A percentile compares a stretch with the other conserved stretches of the same genome.
Conservation (phyloP, 441 rosid genomes). For the Eutrema salsugineum region DNA sequence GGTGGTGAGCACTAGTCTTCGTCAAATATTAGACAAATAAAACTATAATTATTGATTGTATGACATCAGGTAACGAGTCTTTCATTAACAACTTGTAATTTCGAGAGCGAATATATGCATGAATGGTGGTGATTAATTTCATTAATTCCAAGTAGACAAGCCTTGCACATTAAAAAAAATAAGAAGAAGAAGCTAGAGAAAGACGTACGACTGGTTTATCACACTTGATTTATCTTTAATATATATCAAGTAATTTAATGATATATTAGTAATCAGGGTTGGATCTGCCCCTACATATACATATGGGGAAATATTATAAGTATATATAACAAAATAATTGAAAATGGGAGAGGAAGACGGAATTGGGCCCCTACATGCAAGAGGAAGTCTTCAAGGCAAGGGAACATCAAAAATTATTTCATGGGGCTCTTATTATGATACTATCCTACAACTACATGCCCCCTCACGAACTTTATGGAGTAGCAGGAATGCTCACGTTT, state of each 20-base stretch:
- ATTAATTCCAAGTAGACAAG: background rate
- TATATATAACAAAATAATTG: background rate
- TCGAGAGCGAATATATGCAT: background rate
- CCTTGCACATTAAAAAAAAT: background rate
- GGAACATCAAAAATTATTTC: conserved; percentile 10
- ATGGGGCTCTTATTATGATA: background rate
- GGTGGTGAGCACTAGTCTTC: too few species aligned
- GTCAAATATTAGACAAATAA: too few species aligned
- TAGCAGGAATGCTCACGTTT: background rate
- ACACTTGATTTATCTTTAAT: too few species aligned
- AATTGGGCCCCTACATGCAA: conserved; percentile 10
- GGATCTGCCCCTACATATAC: background rate
- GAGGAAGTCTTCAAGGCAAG: conserved; percentile 22
- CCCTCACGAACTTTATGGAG: background rate
- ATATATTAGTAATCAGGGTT: background rate
- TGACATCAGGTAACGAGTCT: background rate
- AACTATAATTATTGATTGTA: background rate
- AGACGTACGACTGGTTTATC: too few species aligned
- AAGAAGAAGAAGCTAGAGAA: too few species aligned
- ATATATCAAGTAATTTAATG: too few species aligned
- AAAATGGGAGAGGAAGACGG: background rate
- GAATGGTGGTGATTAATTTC: background rate
- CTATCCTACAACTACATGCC: background rate
- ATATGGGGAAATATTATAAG: background rate
- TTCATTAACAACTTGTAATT: background rate